phyloP scores from a whole-genome alignment of 495 filamentous ascomycete genomes.

The Aspergillus haitiensis region DNA sequence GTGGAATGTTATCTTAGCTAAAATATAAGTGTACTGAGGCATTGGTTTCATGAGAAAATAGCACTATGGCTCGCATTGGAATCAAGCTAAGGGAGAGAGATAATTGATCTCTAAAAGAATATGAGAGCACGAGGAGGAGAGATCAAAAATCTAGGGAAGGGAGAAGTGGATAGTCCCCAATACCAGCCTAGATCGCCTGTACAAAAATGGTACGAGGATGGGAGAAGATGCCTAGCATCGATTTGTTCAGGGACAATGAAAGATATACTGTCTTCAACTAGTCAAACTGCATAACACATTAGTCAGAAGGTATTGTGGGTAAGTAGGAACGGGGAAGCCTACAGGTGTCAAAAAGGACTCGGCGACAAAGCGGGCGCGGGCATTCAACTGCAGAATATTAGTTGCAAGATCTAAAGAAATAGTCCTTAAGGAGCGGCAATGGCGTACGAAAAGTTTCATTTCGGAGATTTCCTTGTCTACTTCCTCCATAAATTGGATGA shows the following conservation, averaged over 20 bases:
- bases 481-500: conserved; percentile 99
- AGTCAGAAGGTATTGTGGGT: conserved; percentile 4
- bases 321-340: conserved; percentile 35
- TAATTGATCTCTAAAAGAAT: neutral
- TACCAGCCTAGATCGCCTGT: conserved; percentile 27
- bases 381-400: conserved; percentile 71
- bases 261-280: conserved; percentile 29
- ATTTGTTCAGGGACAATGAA: conserved; percentile 23
- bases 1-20: too few relatives aligned
- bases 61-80: neutral
- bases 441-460: conserved; percentile 97
- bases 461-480: conserved; percentile 99
- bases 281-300: conserved; percentile 37
- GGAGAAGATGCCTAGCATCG: conserved; percentile 16
- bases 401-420: neutral
- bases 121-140: neutral
- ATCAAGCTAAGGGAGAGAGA: neutral
- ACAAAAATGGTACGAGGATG: conserved; percentile 24
- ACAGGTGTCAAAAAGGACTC: conserved; percentile 97
- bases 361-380: conserved; percentile 94
- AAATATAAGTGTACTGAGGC: too few relatives aligned
- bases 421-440: conserved; percentile 18
- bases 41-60: neutral
- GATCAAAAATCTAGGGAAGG: conserved; percentile 19
- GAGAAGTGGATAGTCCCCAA: conserved; percentile 19